phyloP scores from a whole-genome alignment of 2,329 filamentous ascomycete species.

The Metarhizium sp. region DNA sequence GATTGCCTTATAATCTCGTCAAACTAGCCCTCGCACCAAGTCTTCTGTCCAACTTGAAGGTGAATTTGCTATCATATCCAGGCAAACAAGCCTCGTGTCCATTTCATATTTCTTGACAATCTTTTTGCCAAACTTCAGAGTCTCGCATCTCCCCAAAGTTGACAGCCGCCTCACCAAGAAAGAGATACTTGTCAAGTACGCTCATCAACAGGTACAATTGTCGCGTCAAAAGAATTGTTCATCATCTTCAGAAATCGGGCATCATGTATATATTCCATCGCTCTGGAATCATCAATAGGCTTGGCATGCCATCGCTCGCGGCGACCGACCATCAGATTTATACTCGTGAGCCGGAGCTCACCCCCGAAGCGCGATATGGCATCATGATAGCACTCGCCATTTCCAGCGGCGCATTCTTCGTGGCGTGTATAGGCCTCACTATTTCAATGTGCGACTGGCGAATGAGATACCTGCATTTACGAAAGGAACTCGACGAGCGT shows the following conservation, averaged over 20 bases:
- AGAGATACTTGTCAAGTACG: background rate
- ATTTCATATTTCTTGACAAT: background rate
- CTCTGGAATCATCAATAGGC: background rate
- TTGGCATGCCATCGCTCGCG: background rate
- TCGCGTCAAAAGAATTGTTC: background rate
- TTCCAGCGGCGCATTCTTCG: constrained; percentile 7
- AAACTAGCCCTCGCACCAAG: background rate
- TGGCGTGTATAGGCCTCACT: constrained; percentile 6
- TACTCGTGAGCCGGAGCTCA: constrained; percentile 5
- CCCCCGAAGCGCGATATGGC: constrained; percentile 4
- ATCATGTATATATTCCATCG: background rate
- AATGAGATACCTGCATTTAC: constrained; percentile 6
- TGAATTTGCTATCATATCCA: background rate
- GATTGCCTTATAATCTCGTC: constrained; percentile 1
- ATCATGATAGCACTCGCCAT: constrained; percentile 8
- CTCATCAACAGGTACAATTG: background rate
- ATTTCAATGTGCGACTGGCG: constrained; percentile 8
- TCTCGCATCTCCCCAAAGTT: background rate
- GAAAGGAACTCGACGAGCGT: constrained; percentile 6
- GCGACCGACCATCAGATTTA: background rate
- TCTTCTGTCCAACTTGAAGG: background rate
- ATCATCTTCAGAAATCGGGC: background rate
- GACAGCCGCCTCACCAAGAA: too few species aligned
- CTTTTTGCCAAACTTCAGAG: background rate
- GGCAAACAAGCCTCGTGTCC: background rate